Conservation (phyloP, 495 filamentous ascomycete genomes). For the Chaetomium tenue region DNA sequence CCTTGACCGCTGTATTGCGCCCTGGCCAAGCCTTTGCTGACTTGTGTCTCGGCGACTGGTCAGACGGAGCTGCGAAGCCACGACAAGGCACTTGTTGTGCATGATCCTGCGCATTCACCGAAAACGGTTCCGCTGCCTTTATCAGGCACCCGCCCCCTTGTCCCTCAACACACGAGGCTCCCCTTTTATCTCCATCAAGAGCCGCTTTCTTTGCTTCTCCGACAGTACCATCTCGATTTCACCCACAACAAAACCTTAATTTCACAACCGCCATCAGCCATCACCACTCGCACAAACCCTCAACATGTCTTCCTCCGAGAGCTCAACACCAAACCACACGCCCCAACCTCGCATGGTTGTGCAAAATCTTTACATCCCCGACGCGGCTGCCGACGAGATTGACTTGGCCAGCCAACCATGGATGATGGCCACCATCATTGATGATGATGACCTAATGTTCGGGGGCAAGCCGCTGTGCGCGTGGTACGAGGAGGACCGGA, state of each 20-base stretch:
- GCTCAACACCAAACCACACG: conserved; percentile 25
- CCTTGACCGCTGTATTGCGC: conserved; percentile 3
- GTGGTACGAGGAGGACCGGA: conserved; percentile 56
- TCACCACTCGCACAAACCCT: background rate
- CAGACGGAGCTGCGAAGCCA: conserved; percentile 14
- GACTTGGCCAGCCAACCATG: conserved; percentile 43
- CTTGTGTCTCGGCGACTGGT: conserved; percentile 17
- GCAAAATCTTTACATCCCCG: conserved; percentile 35
- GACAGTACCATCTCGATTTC: background rate
- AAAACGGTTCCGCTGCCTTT: conserved; percentile 6
- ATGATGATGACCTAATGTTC: conserved; percentile 58
- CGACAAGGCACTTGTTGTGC: conserved; percentile 15
- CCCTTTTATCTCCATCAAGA: background rate
- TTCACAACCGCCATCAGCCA: background rate
- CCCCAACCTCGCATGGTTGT: conserved; percentile 40
- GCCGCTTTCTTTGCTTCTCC: background rate
- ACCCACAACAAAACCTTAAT: background rate
- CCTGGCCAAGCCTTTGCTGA: conserved; percentile 14
- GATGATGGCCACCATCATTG: conserved; percentile 54
- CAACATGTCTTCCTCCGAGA: conserved; percentile 33
- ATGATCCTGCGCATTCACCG: conserved; percentile 3
- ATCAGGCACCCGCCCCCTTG: conserved; percentile 7
- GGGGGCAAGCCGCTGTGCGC: conserved; percentile 55
- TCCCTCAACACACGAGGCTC: background rate
- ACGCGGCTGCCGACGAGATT: conserved; percentile 37